A percentile compares a stretch with the other conserved stretches of the same genome.
These are phyloP conservation scores for Apiotrichum mycotoxinovorans DNA, from an alignment of 1,284 basidiomycete genomes.

Conservation along the genomic window DNA sequence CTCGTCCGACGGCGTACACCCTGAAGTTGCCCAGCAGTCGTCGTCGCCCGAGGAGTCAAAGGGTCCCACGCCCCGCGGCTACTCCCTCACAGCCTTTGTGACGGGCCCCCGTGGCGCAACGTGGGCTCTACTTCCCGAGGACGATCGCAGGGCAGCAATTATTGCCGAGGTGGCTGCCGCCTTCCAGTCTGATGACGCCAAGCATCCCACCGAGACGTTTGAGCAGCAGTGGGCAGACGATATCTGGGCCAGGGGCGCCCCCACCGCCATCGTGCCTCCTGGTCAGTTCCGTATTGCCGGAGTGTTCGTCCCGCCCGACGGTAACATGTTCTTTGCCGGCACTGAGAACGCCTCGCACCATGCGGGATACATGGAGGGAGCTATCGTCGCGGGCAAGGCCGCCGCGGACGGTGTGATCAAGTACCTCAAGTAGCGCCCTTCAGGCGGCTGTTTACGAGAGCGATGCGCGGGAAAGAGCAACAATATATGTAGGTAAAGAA, in stretches of 20 bases:
- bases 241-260: slow-evolving; percentile 3
- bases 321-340: slow-evolving; percentile 11
- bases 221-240: slow-evolving; percentile 9
- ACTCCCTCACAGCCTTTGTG: neutral
- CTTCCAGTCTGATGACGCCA: neutral
- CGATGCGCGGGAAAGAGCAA: too few relatives aligned
- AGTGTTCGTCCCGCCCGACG: slow-evolving; percentile 4
- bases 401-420: slow-evolving; percentile 2
- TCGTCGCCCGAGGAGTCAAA: too few relatives aligned
- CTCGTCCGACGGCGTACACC: slow-evolving; percentile 8
- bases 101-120: neutral
- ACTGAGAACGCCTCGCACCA: slow-evolving; percentile 12
- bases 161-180: too few relatives aligned
- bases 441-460: too few relatives aligned
- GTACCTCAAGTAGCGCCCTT: neutral
- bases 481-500: too few relatives aligned
- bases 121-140: neutral
- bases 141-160: neutral
- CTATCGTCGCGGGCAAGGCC: slow-evolving; percentile 5
- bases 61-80: neutral
- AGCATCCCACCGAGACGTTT: neutral
- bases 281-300: slow-evolving; percentile 1
- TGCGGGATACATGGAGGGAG: slow-evolving; percentile 21
- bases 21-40: neutral
- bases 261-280: neutral